Evolutionary conservation across 192 early-diverging fungal species (phyloP).

Genomic region (Rhizoclosmatium globosum): DNA sequence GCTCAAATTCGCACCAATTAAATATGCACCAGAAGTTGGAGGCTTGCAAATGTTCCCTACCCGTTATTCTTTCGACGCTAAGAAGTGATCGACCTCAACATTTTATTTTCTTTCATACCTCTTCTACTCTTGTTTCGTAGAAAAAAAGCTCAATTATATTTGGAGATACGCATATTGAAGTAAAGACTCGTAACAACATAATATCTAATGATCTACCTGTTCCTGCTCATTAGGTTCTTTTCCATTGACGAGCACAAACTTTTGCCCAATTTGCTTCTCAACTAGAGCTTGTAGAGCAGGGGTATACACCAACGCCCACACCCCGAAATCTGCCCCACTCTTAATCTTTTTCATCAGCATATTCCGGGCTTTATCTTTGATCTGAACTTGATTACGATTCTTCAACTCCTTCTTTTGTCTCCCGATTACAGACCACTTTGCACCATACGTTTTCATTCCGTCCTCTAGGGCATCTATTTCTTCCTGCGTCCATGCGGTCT

Average conservation of each 20-base stretch:
- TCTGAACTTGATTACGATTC: neutral
- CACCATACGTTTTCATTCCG: neutral
- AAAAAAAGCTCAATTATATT: neutral
- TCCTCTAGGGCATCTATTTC: neutral
- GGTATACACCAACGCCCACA: neutral
- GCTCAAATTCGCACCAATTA: neutral
- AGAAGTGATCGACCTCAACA: neutral
- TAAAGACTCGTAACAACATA: too few species aligned
- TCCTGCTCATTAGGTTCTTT: too few species aligned
- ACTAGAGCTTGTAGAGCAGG: neutral
- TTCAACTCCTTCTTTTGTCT: neutral
- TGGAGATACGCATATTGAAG: neutral
- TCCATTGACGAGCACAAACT: neutral
- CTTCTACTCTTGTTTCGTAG: neutral
- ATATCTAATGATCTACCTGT: too few species aligned
- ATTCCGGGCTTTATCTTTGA: neutral
- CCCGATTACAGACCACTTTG: neutral
- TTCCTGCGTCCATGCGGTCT: neutral
- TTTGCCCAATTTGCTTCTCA: neutral
- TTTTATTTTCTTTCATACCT: neutral
- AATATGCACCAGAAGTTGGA: conserved; percentile 72
- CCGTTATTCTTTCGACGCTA: conserved; percentile 47
- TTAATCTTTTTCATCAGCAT: neutral
- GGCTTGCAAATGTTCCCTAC: conserved; percentile 83
- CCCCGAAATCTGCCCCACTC: neutral